phyloP scores from a whole-genome alignment of 192 early-diverging fungal genomes.

The Paraglomus brasilianum region DNA sequence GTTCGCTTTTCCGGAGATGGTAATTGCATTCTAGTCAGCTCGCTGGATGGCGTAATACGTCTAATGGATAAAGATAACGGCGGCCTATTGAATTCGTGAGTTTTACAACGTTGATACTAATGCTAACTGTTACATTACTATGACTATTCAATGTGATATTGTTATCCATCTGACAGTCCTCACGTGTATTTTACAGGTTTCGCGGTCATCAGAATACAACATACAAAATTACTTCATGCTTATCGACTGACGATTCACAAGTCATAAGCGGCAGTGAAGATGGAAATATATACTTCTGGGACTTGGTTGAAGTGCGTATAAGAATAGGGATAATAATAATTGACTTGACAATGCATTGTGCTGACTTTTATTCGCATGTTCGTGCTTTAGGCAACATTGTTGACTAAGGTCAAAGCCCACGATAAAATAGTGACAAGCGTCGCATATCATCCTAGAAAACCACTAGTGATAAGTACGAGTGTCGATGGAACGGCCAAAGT shows the following conservation, averaged over 20 bases:
- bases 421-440: slow-evolving; percentile 61
- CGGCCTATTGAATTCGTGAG: slow-evolving; percentile 66
- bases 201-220: slow-evolving; percentile 78
- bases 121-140: neutral
- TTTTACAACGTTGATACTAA: neutral
- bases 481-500: slow-evolving; percentile 66
- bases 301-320: slow-evolving; percentile 62
- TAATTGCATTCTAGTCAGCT: slow-evolving; percentile 72
- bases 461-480: slow-evolving; percentile 63
- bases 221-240: slow-evolving; percentile 73
- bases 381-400: slow-evolving; percentile 46
- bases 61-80: slow-evolving; percentile 82
- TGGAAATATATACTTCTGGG: slow-evolving; percentile 84
- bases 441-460: slow-evolving; percentile 63
- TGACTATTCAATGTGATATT: slow-evolving; percentile 11
- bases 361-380: neutral
- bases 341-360: neutral
- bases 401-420: slow-evolving; percentile 50
- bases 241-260: slow-evolving; percentile 67
- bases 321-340: neutral
- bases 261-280: slow-evolving; percentile 91
- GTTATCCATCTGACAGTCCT: no score
- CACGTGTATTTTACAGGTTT: slow-evolving; percentile 45
- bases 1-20: slow-evolving; percentile 63
- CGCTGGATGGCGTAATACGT: slow-evolving; percentile 77